These are phyloP conservation scores for Chlamydomonas asymmetrica DNA, from an alignment of 139 green algal species.

Conservation along the genomic window DNA sequence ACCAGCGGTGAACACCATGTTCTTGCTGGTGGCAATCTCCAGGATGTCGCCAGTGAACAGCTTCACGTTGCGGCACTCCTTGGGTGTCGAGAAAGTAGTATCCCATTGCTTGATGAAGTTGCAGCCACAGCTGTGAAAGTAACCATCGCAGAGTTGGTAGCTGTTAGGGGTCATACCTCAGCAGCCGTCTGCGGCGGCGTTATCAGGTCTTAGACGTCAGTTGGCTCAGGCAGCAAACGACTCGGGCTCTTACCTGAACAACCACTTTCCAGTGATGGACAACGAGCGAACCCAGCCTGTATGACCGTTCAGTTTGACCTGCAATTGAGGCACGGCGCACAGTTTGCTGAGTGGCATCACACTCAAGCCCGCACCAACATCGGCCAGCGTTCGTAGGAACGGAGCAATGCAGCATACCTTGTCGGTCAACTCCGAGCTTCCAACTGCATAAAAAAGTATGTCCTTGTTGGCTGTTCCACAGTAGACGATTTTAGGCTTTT, in stretches of 20 bases:
- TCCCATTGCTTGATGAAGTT: slow-evolving; percentile 76
- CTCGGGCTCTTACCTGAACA: slow-evolving; percentile 57
- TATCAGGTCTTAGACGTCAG: background rate
- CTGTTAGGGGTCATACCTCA: too few relatives aligned
- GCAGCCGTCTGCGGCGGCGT: background rate
- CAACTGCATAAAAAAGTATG: slow-evolving; percentile 58
- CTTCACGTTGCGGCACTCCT: slow-evolving; percentile 44
- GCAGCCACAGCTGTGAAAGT: slow-evolving; percentile 69
- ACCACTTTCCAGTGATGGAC: slow-evolving; percentile 52
- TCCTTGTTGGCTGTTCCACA: slow-evolving; percentile 61
- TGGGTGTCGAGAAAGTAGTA: slow-evolving; percentile 62
- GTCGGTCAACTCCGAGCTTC: slow-evolving; percentile 27
- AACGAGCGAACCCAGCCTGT: slow-evolving; percentile 73
- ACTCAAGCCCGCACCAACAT: background rate
- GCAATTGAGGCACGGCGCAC: too few relatives aligned
- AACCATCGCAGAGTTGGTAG: too few relatives aligned
- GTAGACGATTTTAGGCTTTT: too few relatives aligned
- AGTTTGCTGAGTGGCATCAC: too few relatives aligned
- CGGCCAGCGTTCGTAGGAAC: too few relatives aligned
- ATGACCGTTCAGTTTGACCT: slow-evolving; percentile 66
- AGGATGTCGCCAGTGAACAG: slow-evolving; percentile 77
- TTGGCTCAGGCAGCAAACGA: background rate
- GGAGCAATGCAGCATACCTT: too few relatives aligned
- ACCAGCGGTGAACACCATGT: slow-evolving; percentile 56
- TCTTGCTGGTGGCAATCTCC: slow-evolving; percentile 43